These are phyloP conservation scores for Populus hybrid DNA, from an alignment of 441 rosid species.

Conservation along the genomic window DNA sequence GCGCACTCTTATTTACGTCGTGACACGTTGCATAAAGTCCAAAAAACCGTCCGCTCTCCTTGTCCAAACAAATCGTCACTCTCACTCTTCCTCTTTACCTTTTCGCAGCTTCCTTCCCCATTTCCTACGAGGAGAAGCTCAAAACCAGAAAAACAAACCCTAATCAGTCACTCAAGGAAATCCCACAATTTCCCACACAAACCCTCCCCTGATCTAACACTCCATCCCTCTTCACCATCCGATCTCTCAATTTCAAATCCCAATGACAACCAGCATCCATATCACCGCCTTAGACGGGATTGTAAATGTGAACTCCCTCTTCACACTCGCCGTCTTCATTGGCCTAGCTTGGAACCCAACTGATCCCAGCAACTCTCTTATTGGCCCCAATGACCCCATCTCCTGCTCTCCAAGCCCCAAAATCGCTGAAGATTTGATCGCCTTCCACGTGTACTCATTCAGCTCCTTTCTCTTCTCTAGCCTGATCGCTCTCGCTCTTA, in stretches of 20 bases:
- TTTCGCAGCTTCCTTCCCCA: background rate
- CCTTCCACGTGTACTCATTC: slow-evolving; percentile 87
- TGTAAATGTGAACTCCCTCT: slow-evolving; percentile 80
- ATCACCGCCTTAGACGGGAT: slow-evolving; percentile 83
- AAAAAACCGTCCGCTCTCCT: background rate
- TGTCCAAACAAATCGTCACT: background rate
- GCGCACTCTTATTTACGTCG: background rate
- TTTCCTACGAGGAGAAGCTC: background rate
- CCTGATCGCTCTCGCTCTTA: slow-evolving; percentile 68
- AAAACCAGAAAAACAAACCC: background rate
- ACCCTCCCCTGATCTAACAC: background rate
- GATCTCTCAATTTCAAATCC: slow-evolving; percentile 3
- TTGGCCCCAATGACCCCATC: slow-evolving; percentile 8
- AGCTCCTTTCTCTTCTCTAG: slow-evolving; percentile 81
- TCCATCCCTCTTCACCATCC: background rate
- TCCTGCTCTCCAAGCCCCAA: slow-evolving; percentile 36
- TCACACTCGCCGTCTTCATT: slow-evolving; percentile 81
- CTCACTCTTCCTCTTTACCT: background rate
- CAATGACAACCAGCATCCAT: slow-evolving; percentile 77
- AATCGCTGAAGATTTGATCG: slow-evolving; percentile 51
- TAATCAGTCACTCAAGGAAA: background rate
- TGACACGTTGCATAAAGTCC: background rate
- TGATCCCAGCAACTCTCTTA: slow-evolving; percentile 38
- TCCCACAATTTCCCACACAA: too few relatives aligned
- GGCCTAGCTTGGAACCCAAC: slow-evolving; percentile 68